Percentiles rank a stretch among this genome's conserved stretches.
Evolutionary conservation across 2,329 filamentous ascomycete species (phyloP).

Genomic region (Didymella sp.): DNA sequence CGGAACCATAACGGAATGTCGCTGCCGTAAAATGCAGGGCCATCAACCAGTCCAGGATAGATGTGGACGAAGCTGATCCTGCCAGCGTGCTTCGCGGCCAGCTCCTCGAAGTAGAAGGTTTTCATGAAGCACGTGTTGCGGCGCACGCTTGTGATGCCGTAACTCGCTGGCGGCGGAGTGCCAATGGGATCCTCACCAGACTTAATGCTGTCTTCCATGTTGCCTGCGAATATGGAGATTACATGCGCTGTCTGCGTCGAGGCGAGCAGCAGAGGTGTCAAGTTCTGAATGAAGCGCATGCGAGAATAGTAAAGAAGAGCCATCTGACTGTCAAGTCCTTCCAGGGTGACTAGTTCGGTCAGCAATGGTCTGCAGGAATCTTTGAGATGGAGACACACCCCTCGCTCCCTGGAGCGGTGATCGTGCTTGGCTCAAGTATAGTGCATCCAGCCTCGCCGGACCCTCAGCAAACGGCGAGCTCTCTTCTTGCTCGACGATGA

Average conservation of each 20-base stretch:
- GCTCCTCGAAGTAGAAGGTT: conserved; percentile 38
- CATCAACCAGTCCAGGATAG: conserved; percentile 45
- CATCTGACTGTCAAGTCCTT: conserved; percentile 48
- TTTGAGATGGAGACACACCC: conserved; percentile 52
- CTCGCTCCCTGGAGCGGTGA: conserved; percentile 50
- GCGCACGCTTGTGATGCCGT: conserved; percentile 38
- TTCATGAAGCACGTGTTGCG: conserved; percentile 44
- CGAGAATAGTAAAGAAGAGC: conserved; percentile 48
- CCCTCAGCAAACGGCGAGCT: conserved; percentile 27
- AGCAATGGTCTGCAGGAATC: neutral
- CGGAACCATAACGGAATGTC: conserved; percentile 43
- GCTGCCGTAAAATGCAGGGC: conserved; percentile 33
- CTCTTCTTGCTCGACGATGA: conserved; percentile 39
- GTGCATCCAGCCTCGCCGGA: conserved; percentile 42
- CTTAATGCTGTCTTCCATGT: conserved; percentile 36
- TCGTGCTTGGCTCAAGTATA: conserved; percentile 44
- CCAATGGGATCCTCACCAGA: conserved; percentile 40
- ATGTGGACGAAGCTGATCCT: conserved; percentile 42
- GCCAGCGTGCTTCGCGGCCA: conserved; percentile 34
- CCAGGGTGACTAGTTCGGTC: conserved; percentile 42
- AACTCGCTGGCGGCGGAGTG: conserved; percentile 24
- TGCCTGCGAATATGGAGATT: conserved; percentile 47
- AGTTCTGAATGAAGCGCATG: conserved; percentile 48
- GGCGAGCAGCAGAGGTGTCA: conserved; percentile 46
- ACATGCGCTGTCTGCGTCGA: conserved; percentile 32